Base-by-base conservation (phyloP, 192 early-diverging fungal genomes). In the Coemansia sp. region DNA sequence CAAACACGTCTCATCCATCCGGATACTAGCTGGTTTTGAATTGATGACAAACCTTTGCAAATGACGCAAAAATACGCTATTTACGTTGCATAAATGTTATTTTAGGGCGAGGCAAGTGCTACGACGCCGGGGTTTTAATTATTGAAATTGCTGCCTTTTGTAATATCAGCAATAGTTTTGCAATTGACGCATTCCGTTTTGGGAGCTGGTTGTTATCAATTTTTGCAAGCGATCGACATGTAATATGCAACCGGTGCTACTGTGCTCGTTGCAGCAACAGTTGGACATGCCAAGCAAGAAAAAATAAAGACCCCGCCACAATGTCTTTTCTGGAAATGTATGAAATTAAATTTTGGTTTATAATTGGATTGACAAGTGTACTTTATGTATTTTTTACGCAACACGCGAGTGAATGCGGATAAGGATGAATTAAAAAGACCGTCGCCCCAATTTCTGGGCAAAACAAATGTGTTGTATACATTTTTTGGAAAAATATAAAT, bases 1-100 rank as follows among this genome's bases (percentile, higher is more conserved):
- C 62, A 23, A 49, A 66, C 62, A 63, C 61, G 21, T 49, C 62
- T 49, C 51, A 46, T 34, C 68, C 52, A n/a, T 14, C 25, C 14
- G 52, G 52, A 25, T 14, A 28, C 26, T 54, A 54, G 26, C 25
- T 15, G 21, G 5, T 22, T 54, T 44, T 44, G 15, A 44, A 44
- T n/a, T 44, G 40, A 44, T 15, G 15, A 14, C 11, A n/a, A 12
- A 44, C 7, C 11, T 44, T 15, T 44, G 12, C 14, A 44, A 44
- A 44, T n/a, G 14, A 44, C 31, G 31, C 31, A 34, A 34, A 34
- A 34, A 44, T 44, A n/a, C 14, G 40, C 4, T 44, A 44, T 44
- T 44, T 44, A 15, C 15, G 11, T 14, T n/a, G 40, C 14, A n/a
- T 44, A 8, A 8, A 34, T 34, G 31, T 7, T 1, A 34, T 8